These are phyloP conservation scores for Aureobasidium sp. DNA, from an alignment of 2,329 filamentous ascomycete species.

Conservation along the genomic window DNA sequence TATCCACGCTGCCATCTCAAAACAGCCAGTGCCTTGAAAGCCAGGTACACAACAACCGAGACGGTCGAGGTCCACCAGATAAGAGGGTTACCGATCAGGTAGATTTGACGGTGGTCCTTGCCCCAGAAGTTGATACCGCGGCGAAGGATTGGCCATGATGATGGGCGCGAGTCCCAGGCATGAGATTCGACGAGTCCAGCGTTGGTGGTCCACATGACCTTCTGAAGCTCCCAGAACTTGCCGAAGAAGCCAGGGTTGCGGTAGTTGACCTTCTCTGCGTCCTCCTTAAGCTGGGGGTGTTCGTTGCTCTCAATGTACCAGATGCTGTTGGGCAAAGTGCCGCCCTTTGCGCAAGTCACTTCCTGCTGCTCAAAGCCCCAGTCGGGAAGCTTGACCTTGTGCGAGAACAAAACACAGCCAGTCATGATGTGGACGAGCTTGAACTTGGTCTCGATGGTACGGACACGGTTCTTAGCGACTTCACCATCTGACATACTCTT, in stretches of 20 bases:
- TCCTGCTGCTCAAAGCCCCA: constrained; percentile 99
- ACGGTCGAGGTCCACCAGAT: constrained; percentile 88
- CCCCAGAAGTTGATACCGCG: constrained; percentile 99
- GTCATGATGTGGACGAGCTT: constrained; percentile 94
- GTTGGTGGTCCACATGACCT: constrained; percentile 99
- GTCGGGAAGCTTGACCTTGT: constrained; percentile 97
- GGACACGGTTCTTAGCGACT: constrained; percentile 71
- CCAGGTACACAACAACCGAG: constrained; percentile 64
- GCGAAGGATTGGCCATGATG: constrained; percentile 82
- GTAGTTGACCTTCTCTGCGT: constrained; percentile 94
- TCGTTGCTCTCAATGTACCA: constrained; percentile 94
- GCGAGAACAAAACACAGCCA: constrained; percentile 89
- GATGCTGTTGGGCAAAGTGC: constrained; percentile 88
- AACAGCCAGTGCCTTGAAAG: constrained; percentile 80
- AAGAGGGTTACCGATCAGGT: constrained; percentile 88
- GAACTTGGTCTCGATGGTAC: constrained; percentile 97
- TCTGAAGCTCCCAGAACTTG: constrained; percentile 95
- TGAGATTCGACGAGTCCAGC: constrained; percentile 93
- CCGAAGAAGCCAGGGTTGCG: constrained; percentile 88
- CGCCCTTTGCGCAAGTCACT: constrained; percentile 90
- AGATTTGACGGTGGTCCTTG: constrained; percentile 86
- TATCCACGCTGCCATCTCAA: constrained; percentile 92
- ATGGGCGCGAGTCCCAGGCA: constrained; percentile 92
- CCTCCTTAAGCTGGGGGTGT: constrained; percentile 64
- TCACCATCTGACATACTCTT: constrained; percentile 75